These are phyloP conservation scores for Pascua sp. DNA, from an alignment of 1,284 basidiomycete genomes.

Conservation along the genomic window DNA sequence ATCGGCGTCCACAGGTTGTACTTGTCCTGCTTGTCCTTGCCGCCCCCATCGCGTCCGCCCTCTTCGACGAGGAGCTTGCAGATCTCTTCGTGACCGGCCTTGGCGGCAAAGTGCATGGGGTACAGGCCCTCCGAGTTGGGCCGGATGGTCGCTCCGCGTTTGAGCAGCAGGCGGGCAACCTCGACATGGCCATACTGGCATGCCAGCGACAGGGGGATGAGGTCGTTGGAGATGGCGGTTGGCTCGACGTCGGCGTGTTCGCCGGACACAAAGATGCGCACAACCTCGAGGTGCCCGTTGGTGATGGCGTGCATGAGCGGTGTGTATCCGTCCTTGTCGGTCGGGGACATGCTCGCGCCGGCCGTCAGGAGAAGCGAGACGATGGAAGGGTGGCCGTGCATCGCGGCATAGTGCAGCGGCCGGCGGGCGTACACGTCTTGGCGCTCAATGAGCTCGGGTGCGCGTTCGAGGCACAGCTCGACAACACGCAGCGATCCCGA, in stretches of 20 bases:
- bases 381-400: constrained; percentile 79
- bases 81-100: constrained; percentile 82
- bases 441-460: constrained; percentile 31
- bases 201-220: constrained; percentile 85
- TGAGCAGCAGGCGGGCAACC: constrained; percentile 72
- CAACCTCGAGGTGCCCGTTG: constrained; percentile 77
- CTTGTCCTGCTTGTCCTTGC: constrained; percentile 88
- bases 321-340: constrained; percentile 91
- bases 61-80: constrained; percentile 73
- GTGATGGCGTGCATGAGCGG: constrained; percentile 90
- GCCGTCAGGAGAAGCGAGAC: constrained; percentile 73
- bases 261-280: constrained; percentile 69
- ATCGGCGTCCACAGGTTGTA: constrained; percentile 98
- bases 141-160: constrained; percentile 71
- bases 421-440: constrained; percentile 77
- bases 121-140: constrained; percentile 93
- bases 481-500: constrained; percentile 78
- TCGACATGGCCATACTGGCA: constrained; percentile 84
- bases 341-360: constrained; percentile 62
- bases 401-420: constrained; percentile 91
- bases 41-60: constrained; percentile 51
- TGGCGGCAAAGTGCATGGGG: constrained; percentile 96
- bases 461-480: constrained; percentile 69
- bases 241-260: constrained; percentile 58
- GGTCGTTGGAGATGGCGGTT: constrained; percentile 60